Percentiles rank a stretch among this genome's conserved stretches.
These are phyloP conservation scores for Syncephalastrum racemosum DNA, from an alignment of 371 early-diverging fungal genomes.

Conservation along the genomic window DNA sequence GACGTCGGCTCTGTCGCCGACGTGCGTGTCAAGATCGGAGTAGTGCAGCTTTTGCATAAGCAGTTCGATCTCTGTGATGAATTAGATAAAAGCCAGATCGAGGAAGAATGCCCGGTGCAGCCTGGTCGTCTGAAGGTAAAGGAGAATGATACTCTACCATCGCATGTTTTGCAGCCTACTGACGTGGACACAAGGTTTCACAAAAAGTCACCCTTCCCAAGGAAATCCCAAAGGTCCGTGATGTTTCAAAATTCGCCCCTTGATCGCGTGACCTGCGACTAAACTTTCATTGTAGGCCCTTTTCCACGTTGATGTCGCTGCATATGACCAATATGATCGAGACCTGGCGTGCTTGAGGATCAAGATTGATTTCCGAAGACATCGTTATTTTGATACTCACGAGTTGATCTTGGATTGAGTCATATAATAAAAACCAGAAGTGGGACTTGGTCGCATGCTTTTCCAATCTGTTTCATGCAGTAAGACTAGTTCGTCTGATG, in stretches of 20 bases:
- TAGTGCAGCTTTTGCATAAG: constrained; percentile 32
- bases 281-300: constrained; percentile 8
- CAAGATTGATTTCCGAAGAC: constrained; percentile 14
- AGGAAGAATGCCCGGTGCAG: constrained; percentile 17
- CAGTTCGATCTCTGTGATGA: constrained; percentile 56
- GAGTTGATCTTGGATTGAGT: too few relatives aligned
- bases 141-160: background rate
- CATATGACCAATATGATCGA: constrained; percentile 9
- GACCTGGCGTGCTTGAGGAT: constrained; percentile 16
- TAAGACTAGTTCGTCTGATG: too few relatives aligned
- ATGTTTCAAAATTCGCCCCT: constrained; percentile 1
- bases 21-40: constrained; percentile 50
- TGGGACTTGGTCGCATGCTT: too few relatives aligned
- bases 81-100: constrained; percentile 41
- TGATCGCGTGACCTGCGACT: background rate
- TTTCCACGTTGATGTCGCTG: constrained; percentile 13
- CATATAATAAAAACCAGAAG: too few relatives aligned
- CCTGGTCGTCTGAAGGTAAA: constrained; percentile 16
- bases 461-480: too few relatives aligned
- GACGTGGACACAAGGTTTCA: constrained; percentile 43
- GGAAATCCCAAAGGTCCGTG: constrained; percentile 40
- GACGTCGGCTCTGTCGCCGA: constrained; percentile 48
- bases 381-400: background rate
- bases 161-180: constrained; percentile 43
- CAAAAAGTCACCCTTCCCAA: constrained; percentile 57